Percentiles rank a stretch among this genome's conserved stretches.
phyloP scores from a whole-genome alignment of 225 moss, liverwort and hornwort species.

The Bryum argenteum region DNA sequence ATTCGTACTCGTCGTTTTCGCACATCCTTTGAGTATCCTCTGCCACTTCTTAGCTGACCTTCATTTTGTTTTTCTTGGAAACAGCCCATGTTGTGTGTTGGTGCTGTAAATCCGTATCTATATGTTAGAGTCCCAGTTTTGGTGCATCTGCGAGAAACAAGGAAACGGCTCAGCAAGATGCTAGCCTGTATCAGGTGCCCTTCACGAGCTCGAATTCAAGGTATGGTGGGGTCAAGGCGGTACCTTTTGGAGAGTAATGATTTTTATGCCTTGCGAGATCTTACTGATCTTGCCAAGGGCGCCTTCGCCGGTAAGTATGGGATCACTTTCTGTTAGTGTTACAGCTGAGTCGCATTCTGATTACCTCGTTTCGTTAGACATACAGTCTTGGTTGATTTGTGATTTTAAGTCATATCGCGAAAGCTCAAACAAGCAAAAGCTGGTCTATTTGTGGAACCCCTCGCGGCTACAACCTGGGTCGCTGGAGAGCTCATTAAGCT shows the following conservation, averaged over 20 bases:
- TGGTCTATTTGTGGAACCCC: constrained; percentile 1
- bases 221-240: constrained; percentile 80
- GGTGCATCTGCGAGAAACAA: constrained; percentile 82
- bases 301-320: constrained; percentile 80
- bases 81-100: constrained; percentile 99
- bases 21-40: neutral
- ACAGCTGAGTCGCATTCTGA: neutral
- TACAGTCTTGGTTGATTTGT: constrained; percentile 12
- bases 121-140: constrained; percentile 94
- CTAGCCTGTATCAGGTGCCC: constrained; percentile 80
- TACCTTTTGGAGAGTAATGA: constrained; percentile 95
- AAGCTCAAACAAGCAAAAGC: constrained; percentile 5
- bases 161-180: constrained; percentile 80
- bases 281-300: constrained; percentile 92
- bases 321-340: neutral
- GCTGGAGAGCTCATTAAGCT: constrained; percentile 4
- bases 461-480: constrained; percentile 11
- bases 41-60: constrained; percentile 25
- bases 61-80: constrained; percentile 33
- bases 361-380: constrained; percentile 3
- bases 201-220: constrained; percentile 71
- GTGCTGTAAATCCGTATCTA: constrained; percentile 94
- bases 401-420: constrained; percentile 11
- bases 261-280: constrained; percentile 94
- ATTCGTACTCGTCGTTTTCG: no score